phyloP scores from a whole-genome alignment of 257 asterid species.

The Paraleonurus japonicus region DNA sequence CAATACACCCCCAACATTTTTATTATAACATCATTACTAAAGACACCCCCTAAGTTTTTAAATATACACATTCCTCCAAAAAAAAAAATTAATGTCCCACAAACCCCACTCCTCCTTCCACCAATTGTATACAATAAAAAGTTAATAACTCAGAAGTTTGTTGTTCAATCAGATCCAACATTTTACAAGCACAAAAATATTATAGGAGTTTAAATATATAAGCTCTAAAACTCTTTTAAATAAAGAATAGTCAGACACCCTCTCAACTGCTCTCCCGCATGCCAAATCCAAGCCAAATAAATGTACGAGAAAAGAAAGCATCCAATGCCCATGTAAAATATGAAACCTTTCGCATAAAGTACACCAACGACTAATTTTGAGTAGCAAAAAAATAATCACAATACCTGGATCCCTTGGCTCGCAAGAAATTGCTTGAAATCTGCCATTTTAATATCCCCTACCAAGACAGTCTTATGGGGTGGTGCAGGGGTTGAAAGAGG shows the following conservation, averaged over 20 bases:
- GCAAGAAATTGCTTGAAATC: slow-evolving; percentile 97
- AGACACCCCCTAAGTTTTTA: background rate
- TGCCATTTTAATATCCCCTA: slow-evolving; percentile 95
- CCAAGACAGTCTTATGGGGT: slow-evolving; percentile 87
- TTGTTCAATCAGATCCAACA: background rate
- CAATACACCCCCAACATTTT: background rate
- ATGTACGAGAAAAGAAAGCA: slow-evolving; percentile 7
- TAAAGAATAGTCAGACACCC: background rate
- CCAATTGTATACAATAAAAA: background rate
- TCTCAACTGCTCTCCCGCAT: background rate
- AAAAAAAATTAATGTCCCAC: background rate
- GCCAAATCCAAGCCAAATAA: slow-evolving; percentile 4
- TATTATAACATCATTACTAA: background rate
- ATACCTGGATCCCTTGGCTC: slow-evolving; percentile 89
- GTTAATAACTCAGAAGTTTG: background rate
- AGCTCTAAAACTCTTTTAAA: background rate
- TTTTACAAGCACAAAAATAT: background rate
- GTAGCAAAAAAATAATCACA: background rate
- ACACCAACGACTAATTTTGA: background rate
- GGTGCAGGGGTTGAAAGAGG: slow-evolving; percentile 76
- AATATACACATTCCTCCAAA: background rate
- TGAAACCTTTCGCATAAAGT: background rate
- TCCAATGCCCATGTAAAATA: background rate
- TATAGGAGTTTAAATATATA: background rate
- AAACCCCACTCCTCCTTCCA: background rate